Evolutionary conservation across 495 filamentous ascomycete species (phyloP), one percentile per base, ranked within the genome.

Genomic region (Penicillium malachiteum): DNA sequence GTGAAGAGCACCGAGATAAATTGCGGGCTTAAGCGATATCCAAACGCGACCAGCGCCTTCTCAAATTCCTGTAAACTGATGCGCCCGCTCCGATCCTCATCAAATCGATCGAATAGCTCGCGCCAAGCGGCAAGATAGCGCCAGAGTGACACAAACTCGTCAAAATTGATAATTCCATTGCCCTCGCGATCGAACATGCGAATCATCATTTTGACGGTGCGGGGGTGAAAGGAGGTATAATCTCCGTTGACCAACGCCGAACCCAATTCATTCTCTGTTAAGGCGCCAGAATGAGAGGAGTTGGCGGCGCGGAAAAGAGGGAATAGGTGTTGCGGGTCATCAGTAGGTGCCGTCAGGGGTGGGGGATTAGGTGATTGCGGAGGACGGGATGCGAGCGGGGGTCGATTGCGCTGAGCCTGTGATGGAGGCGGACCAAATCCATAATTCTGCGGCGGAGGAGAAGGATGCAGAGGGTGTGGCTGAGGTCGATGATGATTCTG

Each of bases 201-300:
- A 57, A 97, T 96, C 94, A 98, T 97, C 91, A 96, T 95, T 56
- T 87, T 87, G 54, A 98, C 91, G 3, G 94, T 98, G 60, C 96
- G 89, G n/a, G 87, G 84, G 73, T 98, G 95, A 70, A 98, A 98
- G 5, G 88, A 82, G 5, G 90, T 88, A 80, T 86, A 97, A 76
- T 98, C 94, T 41, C 91, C 93, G 70, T 98, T 98, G 39, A 98
- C 95, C 8, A 98, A 85, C 10, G 94, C 94, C 0, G 89, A 87
- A 9, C 89, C 85, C 14, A 98, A 89, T 71, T 98, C 94, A 57
- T 79, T 75, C 68, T 97, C 95, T 1, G 87, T 90, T 39, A 98
- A 81, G 50, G 91, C 82, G 18, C 92, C 92, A 44, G 82, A 90
- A 30, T 87, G 85, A 81, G 69, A 77, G 59, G 90, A 90, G 72